Evolutionary conservation across 164 flowering plant species (phyloP).

Genomic region (Macadamia tetraphylla): DNA sequence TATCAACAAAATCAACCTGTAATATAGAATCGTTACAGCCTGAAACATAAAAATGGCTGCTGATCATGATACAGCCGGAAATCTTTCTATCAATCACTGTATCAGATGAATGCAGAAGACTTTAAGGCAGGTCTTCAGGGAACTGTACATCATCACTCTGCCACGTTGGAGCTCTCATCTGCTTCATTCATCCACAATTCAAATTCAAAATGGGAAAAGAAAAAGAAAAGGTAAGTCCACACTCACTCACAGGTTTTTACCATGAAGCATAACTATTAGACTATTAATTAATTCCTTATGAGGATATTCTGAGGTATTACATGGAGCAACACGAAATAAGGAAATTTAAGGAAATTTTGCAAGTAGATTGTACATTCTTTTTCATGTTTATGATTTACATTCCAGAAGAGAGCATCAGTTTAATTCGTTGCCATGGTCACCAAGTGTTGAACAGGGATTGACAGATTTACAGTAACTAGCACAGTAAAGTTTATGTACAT

Average conservation of each 20-base stretch:
- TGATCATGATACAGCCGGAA: not conserved
- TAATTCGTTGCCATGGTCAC: too few species aligned
- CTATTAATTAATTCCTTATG: too few species aligned
- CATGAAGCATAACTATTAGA: too few species aligned
- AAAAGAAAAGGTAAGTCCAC: not conserved
- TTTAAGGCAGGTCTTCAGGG: not conserved
- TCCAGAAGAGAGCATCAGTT: too few species aligned
- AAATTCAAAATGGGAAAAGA: not conserved
- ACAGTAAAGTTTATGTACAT: too few species aligned
- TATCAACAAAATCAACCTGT: not conserved
- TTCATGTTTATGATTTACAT: too few species aligned
- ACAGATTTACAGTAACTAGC: too few species aligned
- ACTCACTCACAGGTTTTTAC: too few species aligned
- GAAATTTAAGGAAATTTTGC: not conserved
- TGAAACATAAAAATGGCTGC: not conserved
- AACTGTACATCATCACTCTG: not conserved
- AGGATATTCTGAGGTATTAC: not conserved
- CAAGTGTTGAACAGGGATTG: too few species aligned
- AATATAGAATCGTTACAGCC: not conserved
- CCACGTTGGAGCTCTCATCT: not conserved
- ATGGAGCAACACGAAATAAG: not conserved
- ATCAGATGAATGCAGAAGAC: not conserved
- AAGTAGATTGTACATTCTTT: not conserved
- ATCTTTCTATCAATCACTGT: not conserved
- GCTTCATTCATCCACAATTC: not conserved